phyloP scores from a whole-genome alignment of 495 filamentous ascomycete species.

The Chaetomium fimeti region DNA sequence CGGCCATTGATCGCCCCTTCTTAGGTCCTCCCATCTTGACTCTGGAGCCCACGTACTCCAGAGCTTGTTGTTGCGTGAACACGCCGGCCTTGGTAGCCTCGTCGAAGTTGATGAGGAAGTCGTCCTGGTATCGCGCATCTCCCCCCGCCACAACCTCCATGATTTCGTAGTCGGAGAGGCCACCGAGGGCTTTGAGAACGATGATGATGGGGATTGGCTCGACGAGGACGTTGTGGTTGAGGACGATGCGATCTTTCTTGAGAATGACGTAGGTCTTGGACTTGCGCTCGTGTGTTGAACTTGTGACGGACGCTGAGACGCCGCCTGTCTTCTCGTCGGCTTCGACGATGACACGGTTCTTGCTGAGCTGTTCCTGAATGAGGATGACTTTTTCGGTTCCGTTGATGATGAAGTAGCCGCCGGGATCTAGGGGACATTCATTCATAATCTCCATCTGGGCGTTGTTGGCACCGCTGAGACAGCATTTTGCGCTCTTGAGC shows the following conservation, averaged over 20 bases:
- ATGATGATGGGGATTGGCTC: constrained; percentile 93
- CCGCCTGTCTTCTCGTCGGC: constrained; percentile 83
- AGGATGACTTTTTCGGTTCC: constrained; percentile 96
- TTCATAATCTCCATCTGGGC: constrained; percentile 80
- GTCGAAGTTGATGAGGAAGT: constrained; percentile 92
- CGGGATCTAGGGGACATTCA: constrained; percentile 93
- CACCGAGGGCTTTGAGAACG: constrained; percentile 87
- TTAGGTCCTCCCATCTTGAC: constrained; percentile 75
- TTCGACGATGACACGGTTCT: constrained; percentile 97
- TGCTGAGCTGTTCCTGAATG: constrained; percentile 96
- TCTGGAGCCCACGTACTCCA: constrained; percentile 82
- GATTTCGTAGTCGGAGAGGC: constrained; percentile 92
- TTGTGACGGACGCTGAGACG: constrained; percentile 95
- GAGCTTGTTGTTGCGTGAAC: constrained; percentile 87
- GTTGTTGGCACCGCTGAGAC: constrained; percentile 74
- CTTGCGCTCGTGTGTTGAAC: constrained; percentile 94
- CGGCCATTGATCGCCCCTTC: constrained; percentile 43
- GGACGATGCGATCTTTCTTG: constrained; percentile 84
- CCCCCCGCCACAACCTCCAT: constrained; percentile 80
- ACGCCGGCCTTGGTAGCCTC: constrained; percentile 77
- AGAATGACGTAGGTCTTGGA: constrained; percentile 93
- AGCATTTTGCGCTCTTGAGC: constrained; percentile 92
- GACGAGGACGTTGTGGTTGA: constrained; percentile 89
- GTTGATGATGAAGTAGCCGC: constrained; percentile 89
- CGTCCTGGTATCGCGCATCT: constrained; percentile 84